Evolutionary conservation across 257 asterid species (phyloP).

Genomic region (Solanum etuberosum): DNA sequence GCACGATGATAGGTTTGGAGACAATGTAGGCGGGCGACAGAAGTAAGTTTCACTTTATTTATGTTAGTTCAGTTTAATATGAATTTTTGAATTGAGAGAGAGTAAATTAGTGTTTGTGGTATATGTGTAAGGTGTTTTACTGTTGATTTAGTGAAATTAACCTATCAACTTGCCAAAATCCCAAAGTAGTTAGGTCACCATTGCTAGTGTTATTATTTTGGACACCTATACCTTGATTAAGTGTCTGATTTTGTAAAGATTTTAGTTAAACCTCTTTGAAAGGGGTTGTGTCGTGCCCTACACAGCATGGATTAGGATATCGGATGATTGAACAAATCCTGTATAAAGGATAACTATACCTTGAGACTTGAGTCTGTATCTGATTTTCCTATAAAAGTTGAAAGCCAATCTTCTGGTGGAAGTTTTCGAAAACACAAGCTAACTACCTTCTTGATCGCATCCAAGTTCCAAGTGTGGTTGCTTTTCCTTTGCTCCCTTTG

Average conservation of each 20-base stretch:
- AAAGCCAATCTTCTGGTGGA: background rate
- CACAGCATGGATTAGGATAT: background rate
- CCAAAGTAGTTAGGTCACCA: background rate
- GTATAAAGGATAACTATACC: background rate
- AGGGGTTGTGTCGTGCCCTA: background rate
- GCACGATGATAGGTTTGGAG: constrained; percentile 96
- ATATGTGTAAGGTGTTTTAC: background rate
- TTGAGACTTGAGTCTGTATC: background rate
- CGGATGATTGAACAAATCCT: background rate
- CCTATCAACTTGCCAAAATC: background rate
- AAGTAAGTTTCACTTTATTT: constrained; percentile 26
- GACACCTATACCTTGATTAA: background rate
- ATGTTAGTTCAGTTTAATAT: background rate
- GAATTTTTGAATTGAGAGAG: background rate
- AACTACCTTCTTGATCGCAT: background rate
- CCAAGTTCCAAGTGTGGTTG: background rate
- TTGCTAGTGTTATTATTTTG: background rate
- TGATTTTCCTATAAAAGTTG: background rate
- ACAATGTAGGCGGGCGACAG: constrained; percentile 59
- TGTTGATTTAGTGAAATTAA: background rate
- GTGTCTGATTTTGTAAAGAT: background rate
- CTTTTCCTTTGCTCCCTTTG: background rate
- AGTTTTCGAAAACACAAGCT: background rate
- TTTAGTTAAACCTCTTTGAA: background rate
- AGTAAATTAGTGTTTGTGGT: background rate